Evolutionary conservation across 768 basidiomycete species (phyloP).

Genomic region (Boletus pseudopeckii): DNA sequence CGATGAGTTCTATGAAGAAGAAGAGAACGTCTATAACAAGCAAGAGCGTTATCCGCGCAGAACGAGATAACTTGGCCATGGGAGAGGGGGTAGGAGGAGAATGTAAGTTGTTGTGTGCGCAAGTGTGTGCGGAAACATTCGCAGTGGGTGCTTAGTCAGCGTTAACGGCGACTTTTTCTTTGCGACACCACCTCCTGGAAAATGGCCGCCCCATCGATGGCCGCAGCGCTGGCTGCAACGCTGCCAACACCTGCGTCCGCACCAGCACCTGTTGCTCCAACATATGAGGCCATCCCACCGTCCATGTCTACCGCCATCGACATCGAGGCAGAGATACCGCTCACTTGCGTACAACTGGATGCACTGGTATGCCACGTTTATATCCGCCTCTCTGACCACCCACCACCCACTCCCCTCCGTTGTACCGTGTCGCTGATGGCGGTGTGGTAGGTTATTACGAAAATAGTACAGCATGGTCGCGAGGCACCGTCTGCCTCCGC

Average conservation of each 20-base stretch:
- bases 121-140: too few relatives aligned
- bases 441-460: conserved; percentile 71
- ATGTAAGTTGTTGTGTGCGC: too few relatives aligned
- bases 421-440: conserved; percentile 14
- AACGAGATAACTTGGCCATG: conserved; percentile 52
- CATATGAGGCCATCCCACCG: conserved; percentile 84
- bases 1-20: conserved; percentile 83
- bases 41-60: conserved; percentile 69
- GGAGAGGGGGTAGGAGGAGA: not conserved
- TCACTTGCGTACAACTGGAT: conserved; percentile 79
- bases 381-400: not conserved
- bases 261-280: conserved; percentile 59
- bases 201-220: conserved; percentile 84
- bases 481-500: conserved; percentile 72
- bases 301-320: conserved; percentile 93
- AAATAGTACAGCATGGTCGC: conserved; percentile 89
- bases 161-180: not conserved
- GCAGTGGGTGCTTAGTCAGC: conserved; percentile 21
- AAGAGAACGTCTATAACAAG: conserved; percentile 82
- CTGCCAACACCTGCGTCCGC: conserved; percentile 60
- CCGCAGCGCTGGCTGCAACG: conserved; percentile 85
- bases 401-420: not conserved
- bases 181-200: not conserved
- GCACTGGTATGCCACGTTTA: conserved; percentile 61
- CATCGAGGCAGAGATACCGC: conserved; percentile 84